phyloP scores from a whole-genome alignment of 768 basidiomycete genomes.

The Auricularia sp. region DNA sequence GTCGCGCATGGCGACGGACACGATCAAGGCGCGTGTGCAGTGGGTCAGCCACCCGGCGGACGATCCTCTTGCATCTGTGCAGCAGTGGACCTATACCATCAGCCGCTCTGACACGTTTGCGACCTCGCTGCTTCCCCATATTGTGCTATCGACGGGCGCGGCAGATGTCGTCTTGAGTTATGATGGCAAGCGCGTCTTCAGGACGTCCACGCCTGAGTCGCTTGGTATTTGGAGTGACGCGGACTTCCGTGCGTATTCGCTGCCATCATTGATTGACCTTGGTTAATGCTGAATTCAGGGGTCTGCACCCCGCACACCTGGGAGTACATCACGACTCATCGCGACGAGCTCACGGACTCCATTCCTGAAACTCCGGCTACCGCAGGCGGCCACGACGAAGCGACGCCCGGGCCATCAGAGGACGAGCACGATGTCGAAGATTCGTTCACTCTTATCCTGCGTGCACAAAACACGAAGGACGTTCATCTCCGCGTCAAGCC shows the following conservation, averaged over 20 bases:
- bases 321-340: conserved; percentile 47
- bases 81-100: conserved; percentile 44
- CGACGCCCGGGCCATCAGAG: conserved; percentile 8
- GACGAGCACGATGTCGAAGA: conserved; percentile 28
- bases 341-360: conserved; percentile 16
- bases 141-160: conserved; percentile 2
- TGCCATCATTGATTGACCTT: conserved; percentile 2
- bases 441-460: conserved; percentile 56
- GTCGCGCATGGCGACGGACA: conserved; percentile 13
- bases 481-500: conserved; percentile 60
- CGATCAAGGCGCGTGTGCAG: conserved; percentile 43
- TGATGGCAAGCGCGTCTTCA: conserved; percentile 52
- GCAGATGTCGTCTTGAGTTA: conserved; percentile 51
- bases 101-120: conserved; percentile 37
- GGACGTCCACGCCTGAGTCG: conserved; percentile 56
- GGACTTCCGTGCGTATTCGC: conserved; percentile 42
- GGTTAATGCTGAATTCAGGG: conserved; percentile 30
- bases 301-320: conserved; percentile 55
- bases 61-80: conserved; percentile 22
- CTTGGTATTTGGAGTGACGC: conserved; percentile 60
- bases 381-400: conserved; percentile 1
- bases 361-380: conserved; percentile 4
- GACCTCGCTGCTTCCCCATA: conserved; percentile 1
- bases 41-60: conserved; percentile 61
- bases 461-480: conserved; percentile 44